phyloP scores from a whole-genome alignment of 257 asterid genomes.

The Nicotiana noctiflora region DNA sequence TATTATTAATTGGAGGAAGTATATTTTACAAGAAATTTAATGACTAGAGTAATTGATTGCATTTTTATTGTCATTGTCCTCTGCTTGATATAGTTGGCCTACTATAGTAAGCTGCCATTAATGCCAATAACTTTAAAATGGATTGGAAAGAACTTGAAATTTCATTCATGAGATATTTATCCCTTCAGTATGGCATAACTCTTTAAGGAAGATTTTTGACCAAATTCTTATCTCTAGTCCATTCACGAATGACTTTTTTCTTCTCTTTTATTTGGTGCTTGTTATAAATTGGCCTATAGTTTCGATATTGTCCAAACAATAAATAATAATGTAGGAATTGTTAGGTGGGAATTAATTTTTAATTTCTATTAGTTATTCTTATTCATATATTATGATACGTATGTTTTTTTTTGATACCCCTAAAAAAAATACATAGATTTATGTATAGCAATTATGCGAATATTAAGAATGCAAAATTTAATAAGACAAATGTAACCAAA shows the following conservation, averaged over 20 bases:
- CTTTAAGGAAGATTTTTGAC: not conserved
- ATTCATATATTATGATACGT: too few relatives aligned
- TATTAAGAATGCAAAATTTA: not conserved
- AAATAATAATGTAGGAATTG: too few relatives aligned
- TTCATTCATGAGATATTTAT: conserved; percentile 2
- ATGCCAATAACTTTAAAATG: not conserved
- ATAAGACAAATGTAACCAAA: not conserved
- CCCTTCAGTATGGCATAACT: not conserved
- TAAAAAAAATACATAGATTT: too few relatives aligned
- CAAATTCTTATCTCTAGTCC: not conserved
- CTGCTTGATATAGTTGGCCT: not conserved
- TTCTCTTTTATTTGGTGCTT: not conserved
- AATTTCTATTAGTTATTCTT: too few relatives aligned
- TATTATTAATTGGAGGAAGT: too few relatives aligned
- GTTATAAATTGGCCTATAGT: not conserved
- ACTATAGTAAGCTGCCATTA: not conserved
- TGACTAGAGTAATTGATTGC: not conserved
- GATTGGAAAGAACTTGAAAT: not conserved
- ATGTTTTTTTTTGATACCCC: too few relatives aligned
- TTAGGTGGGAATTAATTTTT: too few relatives aligned
- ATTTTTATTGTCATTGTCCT: not conserved
- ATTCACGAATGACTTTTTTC: not conserved
- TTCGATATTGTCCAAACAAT: too few relatives aligned
- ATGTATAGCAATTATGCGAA: not conserved
- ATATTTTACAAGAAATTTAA: not conserved